Conservation (phyloP, 805 yeast species). For the Ogataea kodamae region DNA sequence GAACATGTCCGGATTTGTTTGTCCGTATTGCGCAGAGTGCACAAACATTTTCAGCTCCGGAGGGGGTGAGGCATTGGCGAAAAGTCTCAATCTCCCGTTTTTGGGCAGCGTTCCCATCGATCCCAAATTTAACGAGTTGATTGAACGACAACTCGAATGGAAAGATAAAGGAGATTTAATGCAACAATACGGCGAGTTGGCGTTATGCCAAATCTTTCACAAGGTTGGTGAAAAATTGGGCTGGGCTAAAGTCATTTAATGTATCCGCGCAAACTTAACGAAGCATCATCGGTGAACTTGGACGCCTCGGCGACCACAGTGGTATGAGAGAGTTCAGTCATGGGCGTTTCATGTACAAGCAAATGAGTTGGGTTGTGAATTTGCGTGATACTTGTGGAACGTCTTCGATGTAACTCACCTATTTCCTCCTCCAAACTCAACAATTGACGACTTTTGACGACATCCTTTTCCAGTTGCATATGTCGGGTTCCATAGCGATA, state of each 20-base stretch:
- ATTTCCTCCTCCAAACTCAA: conserved; percentile 26
- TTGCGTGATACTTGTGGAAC: conserved; percentile 18
- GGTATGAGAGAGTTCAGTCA: conserved; percentile 17
- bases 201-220: conserved; percentile 42
- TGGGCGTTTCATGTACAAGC: conserved; percentile 17
- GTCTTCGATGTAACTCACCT: conserved; percentile 22
- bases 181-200: conserved; percentile 36
- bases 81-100: conserved; percentile 56
- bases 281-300: conserved; percentile 2
- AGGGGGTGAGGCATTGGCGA: conserved; percentile 79
- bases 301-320: conserved; percentile 16
- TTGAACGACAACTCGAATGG: conserved; percentile 74
- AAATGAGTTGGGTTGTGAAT: conserved; percentile 23
- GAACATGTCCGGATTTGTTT: conserved; percentile 94
- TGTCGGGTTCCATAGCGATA: conserved; percentile 30
- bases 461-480: conserved; percentile 13
- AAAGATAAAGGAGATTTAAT: conserved; percentile 41
- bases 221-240: conserved; percentile 38
- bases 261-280: conserved; percentile 10
- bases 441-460: conserved; percentile 27
- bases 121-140: conserved; percentile 81
- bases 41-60: conserved; percentile 91
- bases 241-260: conserved; percentile 7
- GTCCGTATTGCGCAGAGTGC: conserved; percentile 91
- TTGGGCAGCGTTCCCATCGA: conserved; percentile 92